A percentile compares a stretch with the other conserved stretches of the same genome.
These are phyloP conservation scores for Botrytis elliptica DNA, from an alignment of 2,329 filamentous ascomycete genomes.

Conservation along the genomic window DNA sequence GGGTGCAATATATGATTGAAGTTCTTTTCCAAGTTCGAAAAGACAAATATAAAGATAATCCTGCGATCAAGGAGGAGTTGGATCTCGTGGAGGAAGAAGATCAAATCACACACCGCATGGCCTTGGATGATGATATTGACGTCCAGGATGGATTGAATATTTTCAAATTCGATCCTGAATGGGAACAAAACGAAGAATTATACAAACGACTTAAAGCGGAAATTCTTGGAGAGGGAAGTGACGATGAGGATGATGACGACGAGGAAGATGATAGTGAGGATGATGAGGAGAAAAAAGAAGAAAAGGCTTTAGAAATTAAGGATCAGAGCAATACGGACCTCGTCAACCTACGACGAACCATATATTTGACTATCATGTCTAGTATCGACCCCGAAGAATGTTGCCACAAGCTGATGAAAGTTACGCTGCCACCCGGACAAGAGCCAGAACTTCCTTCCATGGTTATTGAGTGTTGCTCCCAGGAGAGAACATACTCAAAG, in stretches of 20 bases:
- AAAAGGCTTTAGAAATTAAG: slow-evolving; percentile 90
- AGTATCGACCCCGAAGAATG: slow-evolving; percentile 95
- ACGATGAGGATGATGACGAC: slow-evolving; percentile 69
- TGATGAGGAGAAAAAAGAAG: slow-evolving; percentile 72
- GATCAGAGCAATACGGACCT: slow-evolving; percentile 96
- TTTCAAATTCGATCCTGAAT: slow-evolving; percentile 90
- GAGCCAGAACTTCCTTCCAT: slow-evolving; percentile 92
- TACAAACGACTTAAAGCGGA: slow-evolving; percentile 91
- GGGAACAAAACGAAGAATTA: slow-evolving; percentile 84
- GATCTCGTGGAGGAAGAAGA: slow-evolving; percentile 97
- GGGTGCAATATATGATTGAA: slow-evolving; percentile 99
- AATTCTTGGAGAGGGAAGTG: slow-evolving; percentile 90
- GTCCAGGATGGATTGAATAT: slow-evolving; percentile 88
- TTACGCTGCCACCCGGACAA: slow-evolving; percentile 81
- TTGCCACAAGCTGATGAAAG: slow-evolving; percentile 94
- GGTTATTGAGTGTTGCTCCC: slow-evolving; percentile 95
- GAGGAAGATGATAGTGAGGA: slow-evolving; percentile 65
- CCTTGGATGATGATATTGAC: slow-evolving; percentile 79
- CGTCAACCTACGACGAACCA: slow-evolving; percentile 87
- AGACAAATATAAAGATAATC: slow-evolving; percentile 95
- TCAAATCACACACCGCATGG: slow-evolving; percentile 87
- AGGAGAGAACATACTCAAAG: slow-evolving; percentile 95
- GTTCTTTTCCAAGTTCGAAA: slow-evolving; percentile 95
- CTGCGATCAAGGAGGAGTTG: slow-evolving; percentile 84
- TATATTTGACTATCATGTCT: slow-evolving; percentile 97